Percentiles rank a stretch among this genome's conserved stretches.
Evolutionary conservation across 345 rosid genomes (phyloP).

Genomic region (Linum trigynum): DNA sequence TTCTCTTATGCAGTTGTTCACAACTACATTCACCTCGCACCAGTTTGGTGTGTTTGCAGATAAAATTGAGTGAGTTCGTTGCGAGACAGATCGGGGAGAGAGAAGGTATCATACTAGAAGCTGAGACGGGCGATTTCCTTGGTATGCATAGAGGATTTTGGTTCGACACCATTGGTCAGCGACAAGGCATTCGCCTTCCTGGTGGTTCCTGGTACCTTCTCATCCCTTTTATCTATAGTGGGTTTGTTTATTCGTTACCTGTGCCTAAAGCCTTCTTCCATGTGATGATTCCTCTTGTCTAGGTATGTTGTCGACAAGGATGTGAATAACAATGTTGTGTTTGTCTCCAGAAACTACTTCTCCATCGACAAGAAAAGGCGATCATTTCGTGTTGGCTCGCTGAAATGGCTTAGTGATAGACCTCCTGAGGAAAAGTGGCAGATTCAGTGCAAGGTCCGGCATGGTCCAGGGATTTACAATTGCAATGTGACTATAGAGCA

Average conservation of each 20-base stretch:
- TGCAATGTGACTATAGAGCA: constrained; percentile 43
- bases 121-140: constrained; percentile 82
- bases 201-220: constrained; percentile 91
- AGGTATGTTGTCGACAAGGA: constrained; percentile 96
- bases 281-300: constrained; percentile 4
- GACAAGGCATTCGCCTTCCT: constrained; percentile 84
- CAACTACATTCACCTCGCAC: neutral
- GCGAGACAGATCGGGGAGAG: constrained; percentile 76
- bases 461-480: constrained; percentile 73
- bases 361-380: constrained; percentile 83
- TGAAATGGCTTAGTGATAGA: constrained; percentile 62
- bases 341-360: constrained; percentile 82
- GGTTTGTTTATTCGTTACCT: neutral
- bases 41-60: constrained; percentile 27
- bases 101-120: constrained; percentile 90
- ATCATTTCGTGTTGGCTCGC: constrained; percentile 62
- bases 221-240: neutral
- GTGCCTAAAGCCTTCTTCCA: neutral
- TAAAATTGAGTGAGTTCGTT: constrained; percentile 88
- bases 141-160: constrained; percentile 85
- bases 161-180: constrained; percentile 93
- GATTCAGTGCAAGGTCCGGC: constrained; percentile 90
- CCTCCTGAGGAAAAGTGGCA: constrained; percentile 28
- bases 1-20: neutral
- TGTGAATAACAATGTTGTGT: constrained; percentile 62